Evolutionary conservation across 2,329 filamentous ascomycete genomes (phyloP).

Genomic region (Clathrospora elynae): DNA sequence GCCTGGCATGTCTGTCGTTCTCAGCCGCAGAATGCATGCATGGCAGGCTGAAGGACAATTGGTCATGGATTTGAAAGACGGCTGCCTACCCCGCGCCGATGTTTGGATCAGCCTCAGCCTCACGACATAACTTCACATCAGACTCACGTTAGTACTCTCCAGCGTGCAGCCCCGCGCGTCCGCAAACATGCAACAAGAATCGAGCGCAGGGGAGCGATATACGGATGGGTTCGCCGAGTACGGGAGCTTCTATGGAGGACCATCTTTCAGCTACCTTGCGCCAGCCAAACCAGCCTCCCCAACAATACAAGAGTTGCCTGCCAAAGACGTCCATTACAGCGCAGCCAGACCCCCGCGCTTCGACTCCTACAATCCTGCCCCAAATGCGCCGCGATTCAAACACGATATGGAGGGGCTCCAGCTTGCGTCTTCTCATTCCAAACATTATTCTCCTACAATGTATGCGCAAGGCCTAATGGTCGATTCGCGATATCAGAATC

Average conservation of each 20-base stretch:
- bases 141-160: not conserved
- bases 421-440: conserved; percentile 4
- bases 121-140: not conserved
- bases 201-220: conserved; percentile 8
- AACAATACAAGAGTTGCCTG: conserved; percentile 2
- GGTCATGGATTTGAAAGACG: not conserved
- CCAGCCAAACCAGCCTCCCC: conserved; percentile 7
- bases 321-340: not conserved
- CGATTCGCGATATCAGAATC: conserved; percentile 1
- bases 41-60: not conserved
- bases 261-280: conserved; percentile 12
- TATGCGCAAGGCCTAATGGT: conserved; percentile 4
- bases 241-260: conserved; percentile 16
- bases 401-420: conserved; percentile 18
- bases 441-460: conserved; percentile 3
- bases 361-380: conserved; percentile 17
- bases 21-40: not conserved
- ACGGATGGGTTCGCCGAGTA: conserved; percentile 13
- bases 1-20: not conserved
- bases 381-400: conserved; percentile 9
- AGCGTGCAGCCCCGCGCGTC: not conserved
- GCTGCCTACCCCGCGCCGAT: not conserved
- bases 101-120: not conserved
- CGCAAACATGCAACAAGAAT: conserved; percentile 11
- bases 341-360: no score